Base-by-base conservation (phyloP, 2,329 filamentous ascomycete genomes). In the Talaromyces piceae region DNA sequence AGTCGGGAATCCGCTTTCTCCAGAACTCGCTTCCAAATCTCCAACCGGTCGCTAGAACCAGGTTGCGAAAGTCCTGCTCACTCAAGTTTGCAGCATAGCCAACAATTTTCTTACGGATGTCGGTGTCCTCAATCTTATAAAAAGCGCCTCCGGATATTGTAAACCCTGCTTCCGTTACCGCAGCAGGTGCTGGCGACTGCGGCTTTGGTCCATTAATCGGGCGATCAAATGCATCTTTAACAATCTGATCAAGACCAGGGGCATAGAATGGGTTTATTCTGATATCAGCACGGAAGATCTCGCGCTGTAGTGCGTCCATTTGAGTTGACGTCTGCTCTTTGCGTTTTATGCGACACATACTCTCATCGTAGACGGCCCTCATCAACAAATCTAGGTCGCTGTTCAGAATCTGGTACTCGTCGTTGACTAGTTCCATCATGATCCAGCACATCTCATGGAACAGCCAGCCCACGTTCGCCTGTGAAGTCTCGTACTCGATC, bases 381-480 rank as follows among this genome's bases (percentile, higher is more conserved):
- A 41, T 41, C n/a, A 48, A 48, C 6, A 39, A 1, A 20, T 41
- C 25, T n/a, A 41, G 6, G 16, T 37, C 23, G 13, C 12, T 20
- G n/a, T 41, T 37, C 13, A 41, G 39, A 7, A 18, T 5, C 13
- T 41, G 20, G 5, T 22, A n/a, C 6, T 22, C 26, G 18, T 49
- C 25, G n/a, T n/a, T 16, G 23, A 22, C 26, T 12, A 28, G 26
- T 25, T 43, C 39, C 9, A 43, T 9, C 18, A 43, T 43, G 23
- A 22, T n/a, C 33, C 33, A 49, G 39, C 50, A 52, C 8, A 28
- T 22, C 30, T 52, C 50, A 26, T 52, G 50, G 11, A 52, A 49
- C 3, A 47, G 41, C 45, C 45, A 52, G 22, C 46, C 50, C 12
- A 25, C 4, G 12, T 45, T 48, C 4, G 8, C 18, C 3, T 7